These are phyloP conservation scores for Eimeria necatrix DNA, from an alignment of 169 alveolate genomes.

Conservation along the genomic window DNA sequence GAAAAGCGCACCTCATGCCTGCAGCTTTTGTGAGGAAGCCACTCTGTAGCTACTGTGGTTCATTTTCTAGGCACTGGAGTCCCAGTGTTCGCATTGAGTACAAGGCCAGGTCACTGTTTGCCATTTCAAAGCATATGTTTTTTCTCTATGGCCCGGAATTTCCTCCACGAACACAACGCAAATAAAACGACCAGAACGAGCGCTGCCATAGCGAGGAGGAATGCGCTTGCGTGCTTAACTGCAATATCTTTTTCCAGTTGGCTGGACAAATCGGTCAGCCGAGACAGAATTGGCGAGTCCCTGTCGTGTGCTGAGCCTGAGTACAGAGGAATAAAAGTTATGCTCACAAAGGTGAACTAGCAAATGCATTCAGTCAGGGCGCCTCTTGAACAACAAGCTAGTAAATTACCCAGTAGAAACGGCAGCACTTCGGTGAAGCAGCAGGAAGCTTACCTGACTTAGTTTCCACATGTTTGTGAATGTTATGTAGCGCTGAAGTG, in stretches of 20 bases:
- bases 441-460: slow-evolving; percentile 1
- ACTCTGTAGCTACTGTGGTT: too few relatives aligned
- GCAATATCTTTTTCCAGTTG: slow-evolving; percentile 83
- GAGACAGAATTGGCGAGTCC: slow-evolving; percentile 64
- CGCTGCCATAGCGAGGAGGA: slow-evolving; percentile 80
- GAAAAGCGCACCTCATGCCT: too few relatives aligned
- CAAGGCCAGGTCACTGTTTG: background rate
- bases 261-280: slow-evolving; percentile 73
- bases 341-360: background rate
- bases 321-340: background rate
- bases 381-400: background rate
- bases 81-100: too few relatives aligned
- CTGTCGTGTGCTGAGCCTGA: slow-evolving; percentile 50
- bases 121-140: slow-evolving; percentile 84
- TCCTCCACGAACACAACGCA: slow-evolving; percentile 85
- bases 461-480: slow-evolving; percentile 66
- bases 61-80: too few relatives aligned
- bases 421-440: background rate
- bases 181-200: slow-evolving; percentile 81
- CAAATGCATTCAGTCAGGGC: background rate
- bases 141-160: slow-evolving; percentile 86
- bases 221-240: slow-evolving; percentile 82
- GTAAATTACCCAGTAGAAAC: background rate
- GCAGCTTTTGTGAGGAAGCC: too few relatives aligned
- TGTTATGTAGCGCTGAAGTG: slow-evolving; percentile 81